These are phyloP conservation scores for Teratosphaeria viscida DNA, from an alignment of 2,329 filamentous ascomycete genomes.

Conservation along the genomic window DNA sequence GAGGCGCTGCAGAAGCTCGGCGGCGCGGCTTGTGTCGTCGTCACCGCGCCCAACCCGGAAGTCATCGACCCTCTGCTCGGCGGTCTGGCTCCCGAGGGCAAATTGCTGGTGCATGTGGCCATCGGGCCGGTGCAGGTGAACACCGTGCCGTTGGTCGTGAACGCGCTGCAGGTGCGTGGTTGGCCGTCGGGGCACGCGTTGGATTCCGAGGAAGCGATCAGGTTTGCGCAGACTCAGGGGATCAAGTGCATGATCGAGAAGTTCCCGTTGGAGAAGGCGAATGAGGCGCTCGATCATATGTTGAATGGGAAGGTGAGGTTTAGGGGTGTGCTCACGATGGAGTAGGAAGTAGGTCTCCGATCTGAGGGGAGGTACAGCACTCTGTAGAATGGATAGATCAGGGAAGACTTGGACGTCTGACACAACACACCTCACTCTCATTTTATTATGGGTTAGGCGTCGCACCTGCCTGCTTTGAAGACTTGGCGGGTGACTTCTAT, in stretches of 20 bases:
- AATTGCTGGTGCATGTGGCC: constrained; percentile 49
- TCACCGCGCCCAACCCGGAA: constrained; percentile 52
- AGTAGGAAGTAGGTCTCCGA: neutral
- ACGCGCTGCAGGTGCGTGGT: constrained; percentile 38
- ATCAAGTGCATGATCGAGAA: constrained; percentile 45
- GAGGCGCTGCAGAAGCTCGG: constrained; percentile 46
- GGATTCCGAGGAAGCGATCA: constrained; percentile 44
- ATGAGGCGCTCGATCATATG: constrained; percentile 43
- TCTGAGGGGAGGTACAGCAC: neutral
- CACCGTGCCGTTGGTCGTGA: constrained; percentile 34
- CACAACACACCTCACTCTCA: neutral
- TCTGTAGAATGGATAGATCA: neutral
- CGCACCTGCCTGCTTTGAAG: neutral
- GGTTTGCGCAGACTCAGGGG: constrained; percentile 36
- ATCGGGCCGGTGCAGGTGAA: constrained; percentile 36
- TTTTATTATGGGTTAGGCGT: neutral
- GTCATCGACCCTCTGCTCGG: constrained; percentile 43
- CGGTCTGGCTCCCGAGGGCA: constrained; percentile 47
- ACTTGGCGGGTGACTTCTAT: neutral
- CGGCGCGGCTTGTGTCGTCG: constrained; percentile 51
- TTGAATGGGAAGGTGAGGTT: constrained; percentile 41
- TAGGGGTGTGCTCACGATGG: constrained; percentile 41
- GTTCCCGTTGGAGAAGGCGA: constrained; percentile 41
- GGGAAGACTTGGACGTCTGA: neutral
- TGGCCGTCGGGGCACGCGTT: constrained; percentile 45